A percentile compares a stretch with the other conserved stretches of the same genome.
Conservation (phyloP, 441 rosid species). For the Metrosideros polymorpha region DNA sequence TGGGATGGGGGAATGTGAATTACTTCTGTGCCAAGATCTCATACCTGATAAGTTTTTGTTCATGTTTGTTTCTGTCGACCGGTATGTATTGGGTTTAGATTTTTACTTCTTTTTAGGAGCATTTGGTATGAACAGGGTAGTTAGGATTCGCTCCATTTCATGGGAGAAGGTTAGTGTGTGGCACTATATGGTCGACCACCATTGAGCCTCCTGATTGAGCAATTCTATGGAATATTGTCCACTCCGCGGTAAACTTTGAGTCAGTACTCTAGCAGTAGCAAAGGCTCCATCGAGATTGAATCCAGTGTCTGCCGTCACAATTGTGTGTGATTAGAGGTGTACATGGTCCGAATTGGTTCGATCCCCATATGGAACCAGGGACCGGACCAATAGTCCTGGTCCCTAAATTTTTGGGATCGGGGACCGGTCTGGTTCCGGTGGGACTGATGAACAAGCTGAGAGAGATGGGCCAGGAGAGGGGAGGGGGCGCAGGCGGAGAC, state of each 20-base stretch:
- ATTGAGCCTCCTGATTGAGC: not conserved
- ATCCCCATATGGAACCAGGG: too few relatives aligned
- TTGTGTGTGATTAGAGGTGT: too few relatives aligned
- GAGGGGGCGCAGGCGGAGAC: too few relatives aligned
- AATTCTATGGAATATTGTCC: not conserved
- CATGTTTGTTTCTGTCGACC: not conserved
- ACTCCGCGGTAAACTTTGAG: not conserved
- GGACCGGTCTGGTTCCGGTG: too few relatives aligned
- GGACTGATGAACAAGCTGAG: too few relatives aligned
- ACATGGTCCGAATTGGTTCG: too few relatives aligned
- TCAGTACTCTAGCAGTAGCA: not conserved
- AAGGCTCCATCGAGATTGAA: not conserved
- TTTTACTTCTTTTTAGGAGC: not conserved
- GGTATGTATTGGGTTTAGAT: not conserved
- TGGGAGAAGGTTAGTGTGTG: not conserved
- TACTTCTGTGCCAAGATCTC: not conserved
- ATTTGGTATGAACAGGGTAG: not conserved
- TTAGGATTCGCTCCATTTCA: not conserved
- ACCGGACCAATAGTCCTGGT: too few relatives aligned
- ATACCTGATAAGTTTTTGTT: not conserved
- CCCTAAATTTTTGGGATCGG: too few relatives aligned
- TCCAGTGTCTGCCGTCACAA: not conserved
- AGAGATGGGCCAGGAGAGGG: too few relatives aligned
- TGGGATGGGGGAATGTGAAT: not conserved
- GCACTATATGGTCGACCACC: fast-evolving